Base-by-base conservation (phyloP, 2,329 filamentous ascomycete species). In the Hymenoscyphus albidus region DNA sequence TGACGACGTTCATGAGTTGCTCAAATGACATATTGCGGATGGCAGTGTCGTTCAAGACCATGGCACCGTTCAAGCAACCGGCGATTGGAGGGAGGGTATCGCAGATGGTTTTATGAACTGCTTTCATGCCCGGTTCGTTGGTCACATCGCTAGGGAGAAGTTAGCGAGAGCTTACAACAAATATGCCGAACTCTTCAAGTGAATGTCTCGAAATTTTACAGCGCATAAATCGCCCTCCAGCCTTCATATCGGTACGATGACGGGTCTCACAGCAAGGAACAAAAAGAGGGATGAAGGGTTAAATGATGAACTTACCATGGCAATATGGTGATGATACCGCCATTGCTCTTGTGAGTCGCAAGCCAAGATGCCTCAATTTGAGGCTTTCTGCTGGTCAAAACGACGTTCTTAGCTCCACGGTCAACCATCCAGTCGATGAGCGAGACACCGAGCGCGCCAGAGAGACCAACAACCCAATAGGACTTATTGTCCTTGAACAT, bases 71-170 rank as follows among this genome's bases (percentile, higher is more conserved):
- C 81, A 74, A 1, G 73, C 74, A 1, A 81, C 81, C 81, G 0
- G 67, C 74, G 44, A 83, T 75, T 1, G 75, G 7, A 35, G 62
- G 64, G 79, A 71, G 35, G 79, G 71, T 6, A 51, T 85, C 83
- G 67, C 84, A 84, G 14, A 96, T 89, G 27, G 27, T 0, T 91
- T 90, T 65, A 91, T 86, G 6, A 39, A 18, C 6, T 35, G 16
- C 38, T 5, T 22, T 22, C 5, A 3, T 13, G 58, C 51, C 12
- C 27, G 13, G 13, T 62, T 38, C 18, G 38, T 48, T 48, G 3
- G 51, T 58, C 3, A 57, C 38, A 18, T 62, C 61, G 32, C 58
- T 59, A 38, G 4, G 13, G 13, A 16, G 4, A 9, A 55, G 22
- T 31, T 31, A 22, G 10, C 12, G 18, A 27, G 27, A 27, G 27